Base-by-base conservation (phyloP, 2,329 filamentous ascomycete genomes). In the Cercospora sp. region DNA sequence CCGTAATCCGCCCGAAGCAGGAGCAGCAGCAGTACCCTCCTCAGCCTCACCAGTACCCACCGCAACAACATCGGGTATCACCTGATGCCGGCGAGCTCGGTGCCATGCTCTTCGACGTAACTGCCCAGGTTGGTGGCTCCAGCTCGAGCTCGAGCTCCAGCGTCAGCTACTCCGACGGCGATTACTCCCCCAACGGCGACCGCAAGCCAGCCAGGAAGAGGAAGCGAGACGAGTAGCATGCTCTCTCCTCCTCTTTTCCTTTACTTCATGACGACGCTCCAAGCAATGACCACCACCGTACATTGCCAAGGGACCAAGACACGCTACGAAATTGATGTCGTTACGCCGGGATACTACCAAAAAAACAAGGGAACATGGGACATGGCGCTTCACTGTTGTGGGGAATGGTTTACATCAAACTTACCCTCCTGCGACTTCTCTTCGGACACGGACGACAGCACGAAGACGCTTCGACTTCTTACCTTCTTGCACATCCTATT, bases 71-170 rank as follows among this genome's bases (percentile, higher is more conserved):
- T 28, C 72, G 76, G 13, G 71, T 76, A 67, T 76, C 73, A 67
- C 77, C 74, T 75, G 90, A 92, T 69, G 88, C 89, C 67, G 85
- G 85, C 73, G 85, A 85, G 67, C 86, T 92, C 69, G 91, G 92
- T 73, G 90, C 90, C 77, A 90, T 92, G 51, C 87, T 97, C 70
- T 96, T 93, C 83, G 91, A 94, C 79, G 89, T 77, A 61, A 75
- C 93, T 65, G 89, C 91, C 30, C 87, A 91, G 32, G 90, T 91
- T 74, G 86, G 91, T 62, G 88, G 91, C 43, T 89, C 71, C 79
- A 62, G 60, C 60, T 67, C 81, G 5, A 82, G 80, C 37, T 67
- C 81, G 5, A 82, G 80, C 37, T 81, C 80, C 65, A 81, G 80
- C 21, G 73, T 70, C 51, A 68, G 73, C 72, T 77, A 74, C 71